Evolutionary conservation across 1,284 basidiomycete species (phyloP), one percentile per base, ranked within the genome.

Genomic region (Papiliotrema laurentii): DNA sequence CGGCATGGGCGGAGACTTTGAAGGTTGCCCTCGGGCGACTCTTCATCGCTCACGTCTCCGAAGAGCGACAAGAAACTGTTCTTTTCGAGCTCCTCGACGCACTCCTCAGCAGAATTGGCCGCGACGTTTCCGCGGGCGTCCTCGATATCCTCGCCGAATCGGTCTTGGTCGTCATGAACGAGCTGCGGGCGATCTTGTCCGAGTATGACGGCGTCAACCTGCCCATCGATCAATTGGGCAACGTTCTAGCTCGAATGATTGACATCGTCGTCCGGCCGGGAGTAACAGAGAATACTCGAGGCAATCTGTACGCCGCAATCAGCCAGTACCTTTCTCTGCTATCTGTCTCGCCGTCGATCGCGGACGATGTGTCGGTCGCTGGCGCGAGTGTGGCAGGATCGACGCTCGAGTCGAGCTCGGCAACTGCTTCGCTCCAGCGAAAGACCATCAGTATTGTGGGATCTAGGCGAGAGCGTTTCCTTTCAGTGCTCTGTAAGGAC

Each of bases 271-370:
- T 87, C 45, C 83, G 87, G 52, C 85, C 82, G 47, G 87, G 85
- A 49, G 85, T 84, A 4, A 81, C 85, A n/a, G 89, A 92, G 60
- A 77, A 87, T 43, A 85, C 92, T n/a, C 84, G 93, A n/a, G 93
- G 93, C 11, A 97, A 97, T 68, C 77, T 97, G n/a, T 97, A 96
- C 70, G 88, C 90, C 6, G 80, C 87, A 2, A 77, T 97, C 47
- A 83, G 90, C 72, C 93, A 94, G 69, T 93, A 89, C 69, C 76
- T 96, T 33, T 80, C 92, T 62, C 80, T 94, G 30, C 66, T 80
- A 36, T 75, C 53, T 26, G 22, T 58, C 36, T 18, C 40, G 38
- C 51, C 39, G 36, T 46, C 16, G 19, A 26, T 49, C 9, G 33
- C 49, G 6, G 52, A 38, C 9, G 57, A 62, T 18, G 54, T 49